Evolutionary conservation across 1,284 basidiomycete genomes (phyloP), one percentile per base, ranked within the genome.

Genomic region (Peniophora sp.): DNA sequence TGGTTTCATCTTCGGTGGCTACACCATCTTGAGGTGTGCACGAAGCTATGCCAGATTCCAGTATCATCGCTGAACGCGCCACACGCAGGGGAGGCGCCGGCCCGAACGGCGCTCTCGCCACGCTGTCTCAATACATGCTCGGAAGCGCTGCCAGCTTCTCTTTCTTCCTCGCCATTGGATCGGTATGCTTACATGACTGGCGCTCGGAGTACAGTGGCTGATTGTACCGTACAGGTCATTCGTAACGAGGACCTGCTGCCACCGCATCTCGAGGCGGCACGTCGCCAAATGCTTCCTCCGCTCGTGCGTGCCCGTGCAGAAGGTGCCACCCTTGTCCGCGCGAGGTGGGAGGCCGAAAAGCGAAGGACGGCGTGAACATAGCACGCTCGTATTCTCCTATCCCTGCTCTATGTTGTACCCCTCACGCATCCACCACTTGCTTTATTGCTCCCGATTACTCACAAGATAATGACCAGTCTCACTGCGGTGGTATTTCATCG

Each of bases 1-100:
- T 62, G 93, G 93, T n/a, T 96, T 97, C 71, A 85, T 97, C 57
- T 97, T 97, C 63, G 93, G 92, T 47, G 83, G 85, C 36, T 95
- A 87, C 72, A 92, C 84, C 58, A 91, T 97, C 63, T 70, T 97
- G 41, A 77, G 92, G 92, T 91, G 59, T 56, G 79, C 65, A 27
- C 46, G 48, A 18, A 43, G 46, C 48, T 51, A n/a, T 11, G 41
- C 24, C 32, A 46, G 34, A 10, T n/a, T 5, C n/a, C 15, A 41
- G n/a, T 20, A 41, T 20, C 5, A 15, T 15, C 37, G 15, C 37
- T 48, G 24, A 53, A 23, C 32, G 49, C 18, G 22, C 36, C 36
- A 51, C 42, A 49, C 52, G 41, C 60, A 95, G 92, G 63, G 79
- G 81, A 58, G 93, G 94, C 47, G 85, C 90, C 12, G 93, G 93